phyloP scores from a whole-genome alignment of 805 yeast genomes.

The Starmerella ratchasimensis region DNA sequence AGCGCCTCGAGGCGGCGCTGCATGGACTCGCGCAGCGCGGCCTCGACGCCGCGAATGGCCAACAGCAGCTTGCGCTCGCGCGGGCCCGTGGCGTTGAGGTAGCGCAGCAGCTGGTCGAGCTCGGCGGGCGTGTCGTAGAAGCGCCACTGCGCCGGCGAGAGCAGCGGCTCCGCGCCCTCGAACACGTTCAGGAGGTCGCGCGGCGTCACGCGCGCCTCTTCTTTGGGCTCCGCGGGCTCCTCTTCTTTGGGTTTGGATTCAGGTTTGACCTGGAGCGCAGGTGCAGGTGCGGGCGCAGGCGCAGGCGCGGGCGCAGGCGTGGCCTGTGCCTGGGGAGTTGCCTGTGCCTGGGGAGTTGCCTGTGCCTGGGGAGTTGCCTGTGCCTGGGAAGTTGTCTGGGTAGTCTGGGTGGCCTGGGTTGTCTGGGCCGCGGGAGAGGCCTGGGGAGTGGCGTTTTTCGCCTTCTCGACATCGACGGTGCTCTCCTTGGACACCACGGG shows the following conservation, averaged over 20 bases:
- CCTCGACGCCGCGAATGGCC: slow-evolving; percentile 11
- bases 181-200: slow-evolving; percentile 10
- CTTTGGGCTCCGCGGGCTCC: neutral
- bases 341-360: too few species aligned
- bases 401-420: too few species aligned
- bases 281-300: neutral
- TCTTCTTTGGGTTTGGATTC: neutral
- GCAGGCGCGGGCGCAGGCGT: neutral
- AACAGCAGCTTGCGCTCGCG: slow-evolving; percentile 16
- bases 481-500: too few species aligned
- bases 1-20: slow-evolving; percentile 3
- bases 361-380: too few species aligned
- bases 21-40: slow-evolving; percentile 3
- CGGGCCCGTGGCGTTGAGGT: slow-evolving; percentile 9
- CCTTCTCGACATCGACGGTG: too few species aligned
- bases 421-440: too few species aligned
- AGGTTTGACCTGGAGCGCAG: neutral
- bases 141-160: slow-evolving; percentile 18
- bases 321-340: too few species aligned
- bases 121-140: slow-evolving; percentile 18
- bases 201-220: slow-evolving; percentile 4
- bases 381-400: too few species aligned
- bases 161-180: slow-evolving; percentile 8
- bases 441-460: too few species aligned
- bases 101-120: slow-evolving; percentile 7